Percentiles rank a stretch among this genome's conserved stretches.
Evolutionary conservation across 2,329 filamentous ascomycete species (phyloP).

Genomic region (Tolypocladium ophioglossoides): DNA sequence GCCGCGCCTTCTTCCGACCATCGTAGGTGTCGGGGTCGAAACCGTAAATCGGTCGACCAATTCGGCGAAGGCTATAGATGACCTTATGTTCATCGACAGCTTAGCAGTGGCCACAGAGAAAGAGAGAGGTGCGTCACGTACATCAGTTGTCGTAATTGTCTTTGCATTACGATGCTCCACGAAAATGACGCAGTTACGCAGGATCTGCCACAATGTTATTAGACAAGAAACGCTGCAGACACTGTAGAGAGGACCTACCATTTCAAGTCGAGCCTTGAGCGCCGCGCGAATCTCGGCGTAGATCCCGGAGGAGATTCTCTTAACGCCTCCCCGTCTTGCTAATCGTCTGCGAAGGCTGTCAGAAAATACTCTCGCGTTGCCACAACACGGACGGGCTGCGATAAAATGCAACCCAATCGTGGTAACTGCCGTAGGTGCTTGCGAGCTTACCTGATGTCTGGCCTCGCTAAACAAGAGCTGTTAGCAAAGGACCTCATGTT

Average conservation of each 20-base stretch:
- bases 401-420: not conserved
- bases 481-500: not conserved
- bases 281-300: conserved; percentile 50
- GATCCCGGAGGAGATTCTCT: conserved; percentile 54
- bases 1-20: conserved; percentile 2
- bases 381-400: too few species aligned
- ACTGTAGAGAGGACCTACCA: conserved; percentile 23
- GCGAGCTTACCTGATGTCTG: conserved; percentile 1
- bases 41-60: conserved; percentile 46
- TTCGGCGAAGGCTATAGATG: conserved; percentile 34
- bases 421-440: not conserved
- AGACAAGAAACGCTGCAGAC: not conserved
- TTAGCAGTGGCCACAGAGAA: too few species aligned
- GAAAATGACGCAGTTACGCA: conserved; percentile 37
- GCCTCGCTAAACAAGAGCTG: not conserved
- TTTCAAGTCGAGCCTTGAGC: conserved; percentile 37
- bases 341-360: conserved; percentile 40
- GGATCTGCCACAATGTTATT: conserved; percentile 31
- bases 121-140: conserved; percentile 22
- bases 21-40: conserved; percentile 36
- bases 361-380: not conserved
- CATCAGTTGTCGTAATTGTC: conserved; percentile 53
- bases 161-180: conserved; percentile 45
- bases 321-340: conserved; percentile 66
- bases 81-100: conserved; percentile 31